Evolutionary conservation across 805 yeast species (phyloP).

Genomic region (Barnettozyma botsteinii): DNA sequence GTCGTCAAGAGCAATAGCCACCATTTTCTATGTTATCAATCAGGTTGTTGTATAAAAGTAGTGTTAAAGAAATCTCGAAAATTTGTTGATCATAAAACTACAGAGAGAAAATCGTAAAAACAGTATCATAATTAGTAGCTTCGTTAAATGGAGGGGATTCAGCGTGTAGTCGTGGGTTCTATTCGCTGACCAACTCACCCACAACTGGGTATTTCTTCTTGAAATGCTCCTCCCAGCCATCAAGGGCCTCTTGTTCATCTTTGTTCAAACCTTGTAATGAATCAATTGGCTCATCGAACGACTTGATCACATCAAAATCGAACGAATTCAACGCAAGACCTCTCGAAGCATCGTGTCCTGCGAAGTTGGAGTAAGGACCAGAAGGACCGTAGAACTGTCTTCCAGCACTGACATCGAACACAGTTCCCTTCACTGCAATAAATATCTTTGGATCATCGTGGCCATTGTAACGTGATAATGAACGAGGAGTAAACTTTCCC

Average conservation of each 20-base stretch:
- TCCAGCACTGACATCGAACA: constrained; percentile 77
- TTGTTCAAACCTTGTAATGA: constrained; percentile 51
- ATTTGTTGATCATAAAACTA: neutral
- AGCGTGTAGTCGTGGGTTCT: too few species aligned
- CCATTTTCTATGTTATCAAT: constrained; percentile 11
- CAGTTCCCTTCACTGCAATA: constrained; percentile 79
- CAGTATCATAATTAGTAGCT: too few species aligned
- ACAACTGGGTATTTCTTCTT: constrained; percentile 74
- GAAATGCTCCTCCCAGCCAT: constrained; percentile 84
- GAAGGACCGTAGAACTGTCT: constrained; percentile 91
- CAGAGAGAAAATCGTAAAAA: neutral
- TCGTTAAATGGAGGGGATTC: too few species aligned
- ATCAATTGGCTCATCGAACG: constrained; percentile 76
- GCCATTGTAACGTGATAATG: constrained; percentile 75
- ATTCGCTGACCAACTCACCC: constrained; percentile 53
- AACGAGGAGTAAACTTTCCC: constrained; percentile 62
- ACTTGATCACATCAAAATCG: constrained; percentile 58
- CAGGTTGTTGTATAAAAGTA: neutral
- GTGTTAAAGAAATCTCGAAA: neutral
- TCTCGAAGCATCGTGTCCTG: constrained; percentile 92
- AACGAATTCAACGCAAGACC: constrained; percentile 88
- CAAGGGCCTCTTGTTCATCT: constrained; percentile 59
- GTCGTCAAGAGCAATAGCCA: constrained; percentile 45
- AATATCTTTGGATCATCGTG: constrained; percentile 73
- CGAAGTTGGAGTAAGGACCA: constrained; percentile 91